A percentile compares a stretch with the other conserved stretches of the same genome.
phyloP scores from a whole-genome alignment of 2,329 filamentous ascomycete species.

The Alternaria angustiovoidea region DNA sequence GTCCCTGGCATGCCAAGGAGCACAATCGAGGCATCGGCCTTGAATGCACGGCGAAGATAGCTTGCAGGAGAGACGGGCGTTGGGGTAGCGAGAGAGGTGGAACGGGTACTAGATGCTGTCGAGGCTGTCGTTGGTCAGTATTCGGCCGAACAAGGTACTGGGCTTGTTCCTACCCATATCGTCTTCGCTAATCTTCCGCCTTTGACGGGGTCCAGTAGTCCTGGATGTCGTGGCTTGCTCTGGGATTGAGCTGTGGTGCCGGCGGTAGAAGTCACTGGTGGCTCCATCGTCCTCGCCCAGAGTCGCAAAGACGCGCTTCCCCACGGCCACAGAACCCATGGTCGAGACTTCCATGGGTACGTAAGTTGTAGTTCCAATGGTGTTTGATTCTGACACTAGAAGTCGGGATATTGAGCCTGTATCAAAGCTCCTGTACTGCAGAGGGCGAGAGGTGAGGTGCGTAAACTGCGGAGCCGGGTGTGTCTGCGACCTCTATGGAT shows the following conservation, averaged over 20 bases:
- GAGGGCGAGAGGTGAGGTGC: background rate
- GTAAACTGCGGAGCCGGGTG: conserved; percentile 2
- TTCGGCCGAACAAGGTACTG: background rate
- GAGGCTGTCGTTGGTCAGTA: conserved; percentile 27
- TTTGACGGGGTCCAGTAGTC: conserved; percentile 7
- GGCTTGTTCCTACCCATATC: conserved; percentile 19
- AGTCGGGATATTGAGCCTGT: background rate
- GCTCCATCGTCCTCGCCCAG: conserved; percentile 11
- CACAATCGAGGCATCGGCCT: conserved; percentile 72
- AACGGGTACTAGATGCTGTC: conserved; percentile 34
- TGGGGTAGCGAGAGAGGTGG: conserved; percentile 41
- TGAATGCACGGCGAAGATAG: conserved; percentile 56
- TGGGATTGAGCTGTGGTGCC: conserved; percentile 3
- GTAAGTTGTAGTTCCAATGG: background rate
- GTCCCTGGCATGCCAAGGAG: conserved; percentile 76
- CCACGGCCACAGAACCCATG: conserved; percentile 10
- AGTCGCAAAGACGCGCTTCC: conserved; percentile 17
- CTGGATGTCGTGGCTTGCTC: conserved; percentile 4
- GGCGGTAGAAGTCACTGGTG: conserved; percentile 13
- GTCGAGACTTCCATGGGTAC: background rate
- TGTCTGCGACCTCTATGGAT: conserved; percentile 1
- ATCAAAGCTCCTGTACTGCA: background rate
- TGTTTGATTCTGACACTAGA: background rate
- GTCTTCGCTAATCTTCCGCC: conserved; percentile 17
- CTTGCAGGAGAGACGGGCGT: conserved; percentile 23